A percentile compares a stretch with the other conserved stretches of the same genome.
These are phyloP conservation scores for Amanita muscaria DNA, from an alignment of 768 basidiomycete species.

Conservation along the genomic window DNA sequence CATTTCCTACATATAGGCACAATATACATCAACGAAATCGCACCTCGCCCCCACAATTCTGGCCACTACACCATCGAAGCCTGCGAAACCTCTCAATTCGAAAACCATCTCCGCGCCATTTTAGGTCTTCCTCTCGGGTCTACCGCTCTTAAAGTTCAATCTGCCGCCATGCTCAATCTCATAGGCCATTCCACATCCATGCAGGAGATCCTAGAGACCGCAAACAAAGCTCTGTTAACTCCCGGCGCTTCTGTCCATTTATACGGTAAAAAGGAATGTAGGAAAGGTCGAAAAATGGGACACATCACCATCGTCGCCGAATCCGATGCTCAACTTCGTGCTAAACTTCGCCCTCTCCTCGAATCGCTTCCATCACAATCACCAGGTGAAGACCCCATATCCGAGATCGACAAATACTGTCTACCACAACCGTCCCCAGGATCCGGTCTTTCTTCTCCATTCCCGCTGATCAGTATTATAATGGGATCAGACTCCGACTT, in stretches of 20 bases:
- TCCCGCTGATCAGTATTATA: conserved; percentile 85
- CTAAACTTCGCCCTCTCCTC: conserved; percentile 60
- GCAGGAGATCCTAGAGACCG: conserved; percentile 46
- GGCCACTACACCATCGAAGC: conserved; percentile 99
- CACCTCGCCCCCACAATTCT: conserved; percentile 96
- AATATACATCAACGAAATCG: conserved; percentile 91
- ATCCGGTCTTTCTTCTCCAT: conserved; percentile 47
- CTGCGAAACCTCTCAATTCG: conserved; percentile 93
- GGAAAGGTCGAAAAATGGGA: conserved; percentile 95
- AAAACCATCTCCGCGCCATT: conserved; percentile 94
- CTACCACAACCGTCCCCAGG: conserved; percentile 35
- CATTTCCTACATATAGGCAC: conserved; percentile 35
- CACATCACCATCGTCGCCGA: conserved; percentile 86
- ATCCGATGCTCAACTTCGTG: conserved; percentile 66
- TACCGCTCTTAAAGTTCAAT: conserved; percentile 78
- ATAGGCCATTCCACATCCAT: conserved; percentile 66
- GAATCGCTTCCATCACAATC: conserved; percentile 14
- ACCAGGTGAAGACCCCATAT: too few species aligned
- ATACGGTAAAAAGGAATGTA: conserved; percentile 88
- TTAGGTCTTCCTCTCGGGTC: conserved; percentile 85
- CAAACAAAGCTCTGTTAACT: conserved; percentile 50
- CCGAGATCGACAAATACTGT: conserved; percentile 48
- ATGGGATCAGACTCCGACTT: conserved; percentile 99
- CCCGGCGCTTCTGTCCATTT: conserved; percentile 81
- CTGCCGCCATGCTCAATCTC: conserved; percentile 89